Evolutionary conservation across 1,284 basidiomycete species (phyloP), one percentile per base, ranked within the genome.

Genomic region (Anthracocystis panici-leucophaei): DNA sequence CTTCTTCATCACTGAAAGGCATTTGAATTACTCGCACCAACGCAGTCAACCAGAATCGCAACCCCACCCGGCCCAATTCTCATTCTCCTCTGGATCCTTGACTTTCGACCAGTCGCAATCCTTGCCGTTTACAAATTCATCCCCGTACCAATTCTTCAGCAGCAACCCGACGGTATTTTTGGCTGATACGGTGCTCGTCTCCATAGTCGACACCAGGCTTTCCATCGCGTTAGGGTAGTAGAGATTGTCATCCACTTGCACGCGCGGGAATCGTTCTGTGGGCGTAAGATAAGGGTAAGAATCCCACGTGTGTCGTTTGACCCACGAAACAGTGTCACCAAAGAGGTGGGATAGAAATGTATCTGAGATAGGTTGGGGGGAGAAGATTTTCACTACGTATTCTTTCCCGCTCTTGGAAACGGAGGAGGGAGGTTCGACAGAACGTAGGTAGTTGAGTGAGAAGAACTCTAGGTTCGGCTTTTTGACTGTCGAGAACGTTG

Each of bases 151-250:
- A 10, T 70, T 56, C 49, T 77, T 45, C 40, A 85, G 51, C 14
- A 83, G 49, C 40, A 82, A 59, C 1, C 54, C 82, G 3, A 77
- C 83, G 1, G 52, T 93, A 82, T 97, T 96, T 41, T 93, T 90
- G 0, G 92, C 90, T 0, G 92, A 89, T 42, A 97, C 86, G 0
- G 93, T 95, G 85, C 93, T 91, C 0, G 95, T 96, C 86, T 97
- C 94, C 94, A 97, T 95, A 10, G 92, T 92, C 16, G 67, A 68
- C 0, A 81, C 68, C 6, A 68, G 61, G 46, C 67, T 62, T 55
- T 97, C 94, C 78, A 96, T 91, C 0, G 93, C 90, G 74, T 95
- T 95, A 49, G 95, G 90, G 81, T 96, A 96, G 87, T 92, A 95
- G 57, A 97, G 87, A 3, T 91, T 91, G 50, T 89, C 87, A 61